Percentiles rank a stretch among this genome's conserved stretches.
These are phyloP conservation scores for Lactuca sativa DNA, from an alignment of 129 eudicot genomes.

Conservation along the genomic window DNA sequence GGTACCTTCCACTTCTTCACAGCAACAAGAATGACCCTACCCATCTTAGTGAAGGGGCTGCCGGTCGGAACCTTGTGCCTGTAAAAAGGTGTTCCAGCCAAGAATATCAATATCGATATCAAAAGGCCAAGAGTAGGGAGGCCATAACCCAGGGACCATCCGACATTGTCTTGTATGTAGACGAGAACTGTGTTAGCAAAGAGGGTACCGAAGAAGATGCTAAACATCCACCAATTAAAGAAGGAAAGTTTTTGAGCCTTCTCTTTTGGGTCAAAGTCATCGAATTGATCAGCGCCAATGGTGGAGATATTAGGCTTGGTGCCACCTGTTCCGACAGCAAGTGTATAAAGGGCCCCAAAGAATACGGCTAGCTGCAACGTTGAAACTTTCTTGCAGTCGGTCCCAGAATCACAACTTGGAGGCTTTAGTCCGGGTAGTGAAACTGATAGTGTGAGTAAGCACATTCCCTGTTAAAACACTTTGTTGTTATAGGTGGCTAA, in stretches of 20 bases:
- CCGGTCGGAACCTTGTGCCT: constrained; percentile 67
- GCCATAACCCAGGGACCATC: constrained; percentile 56
- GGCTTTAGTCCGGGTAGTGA: constrained; percentile 55
- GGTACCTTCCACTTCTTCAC: constrained; percentile 44
- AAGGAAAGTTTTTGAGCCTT: constrained; percentile 50
- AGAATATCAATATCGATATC: constrained; percentile 39
- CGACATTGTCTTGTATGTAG: constrained; percentile 60
- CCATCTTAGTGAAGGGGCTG: constrained; percentile 77
- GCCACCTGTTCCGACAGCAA: constrained; percentile 56
- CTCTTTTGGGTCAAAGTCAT: constrained; percentile 55
- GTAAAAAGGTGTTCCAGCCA: constrained; percentile 65
- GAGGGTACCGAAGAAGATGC: constrained; percentile 46
- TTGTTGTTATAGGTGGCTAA: too few species aligned
- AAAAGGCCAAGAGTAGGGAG: constrained; percentile 55
- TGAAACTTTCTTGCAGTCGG: constrained; percentile 41
- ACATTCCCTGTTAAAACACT: constrained; percentile 34
- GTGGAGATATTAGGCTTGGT: constrained; percentile 62
- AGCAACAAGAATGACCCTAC: constrained; percentile 56
- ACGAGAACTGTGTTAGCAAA: constrained; percentile 53
- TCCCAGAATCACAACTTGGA: constrained; percentile 39
- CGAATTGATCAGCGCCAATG: constrained; percentile 64
- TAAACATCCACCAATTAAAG: constrained; percentile 73
- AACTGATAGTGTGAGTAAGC: constrained; percentile 49
- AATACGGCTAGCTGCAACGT: constrained; percentile 35
- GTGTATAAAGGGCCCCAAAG: constrained; percentile 46